Base-by-base conservation (phyloP, 2,329 filamentous ascomycete species). In the Calonectria pauciramosa region DNA sequence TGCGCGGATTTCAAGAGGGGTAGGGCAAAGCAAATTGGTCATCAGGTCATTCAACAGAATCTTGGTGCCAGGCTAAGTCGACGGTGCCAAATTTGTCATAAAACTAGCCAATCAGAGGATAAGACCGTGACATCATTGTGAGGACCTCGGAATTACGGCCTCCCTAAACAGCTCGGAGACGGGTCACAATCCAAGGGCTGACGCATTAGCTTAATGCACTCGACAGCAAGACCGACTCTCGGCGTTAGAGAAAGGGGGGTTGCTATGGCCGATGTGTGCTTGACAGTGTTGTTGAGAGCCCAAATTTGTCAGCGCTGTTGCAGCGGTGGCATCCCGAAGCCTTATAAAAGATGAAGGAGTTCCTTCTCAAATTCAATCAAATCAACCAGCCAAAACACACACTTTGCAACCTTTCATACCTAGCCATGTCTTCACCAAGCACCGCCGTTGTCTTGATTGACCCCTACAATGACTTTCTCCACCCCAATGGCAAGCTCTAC, bases 381-480 rank as follows among this genome's bases (percentile, higher is more conserved):
- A 18, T 28, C 36, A 63, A 30, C 38, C 23, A 38, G 13, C 4
- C 5, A 34, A 23, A 23, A 18, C 36, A 28, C 36, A 28, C 6
- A 16, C 9, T 30, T 30, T 20, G 4, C 9, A 41, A 23, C 3
- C 41, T 9, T 26, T 18, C 20, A 59, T 9, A 3, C 8, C 14
- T 13, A 9, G 4, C 2, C 23, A 63, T 63, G 56, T 28, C 56
- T 30, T 34, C 64, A 32, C 47, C 47, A 13, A 30, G 30, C 34
- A 71, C 69, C 4, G 77, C 75, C 1, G 16, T 78, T 41, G 38
- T 78, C 9, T 74, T 78, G 8, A 72, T 77, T 56, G 77, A 78
- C 44, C 75, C 74, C 16, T 75, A 76, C 44, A 78, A 78, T 60
- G 77, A 78, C 8, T 78, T 77, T 41, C 28, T 78, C 16, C 77